A percentile compares a stretch with the other conserved stretches of the same genome.
These are phyloP conservation scores for Pichia sp. DNA, from an alignment of 1,139 yeast species.

Conservation along the genomic window DNA sequence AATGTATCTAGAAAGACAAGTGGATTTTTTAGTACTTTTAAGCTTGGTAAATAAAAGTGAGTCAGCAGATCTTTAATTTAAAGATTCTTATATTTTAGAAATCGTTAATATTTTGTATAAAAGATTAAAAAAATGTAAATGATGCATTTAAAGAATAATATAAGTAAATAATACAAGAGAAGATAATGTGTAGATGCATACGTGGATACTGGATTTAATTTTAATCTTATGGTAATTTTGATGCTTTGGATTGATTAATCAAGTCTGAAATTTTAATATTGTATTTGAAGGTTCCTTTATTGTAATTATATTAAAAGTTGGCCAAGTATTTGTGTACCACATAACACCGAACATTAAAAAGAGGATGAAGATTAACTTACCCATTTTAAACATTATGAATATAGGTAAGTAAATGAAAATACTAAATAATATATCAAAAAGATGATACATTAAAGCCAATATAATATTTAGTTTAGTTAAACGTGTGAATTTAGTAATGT, in stretches of 20 bases:
- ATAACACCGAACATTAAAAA: not conserved
- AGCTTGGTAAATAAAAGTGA: not conserved
- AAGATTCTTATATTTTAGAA: too few relatives aligned
- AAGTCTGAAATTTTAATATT: not conserved
- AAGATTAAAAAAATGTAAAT: too few relatives aligned
- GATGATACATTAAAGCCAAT: slow-evolving; percentile 10
- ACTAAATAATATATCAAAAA: slow-evolving; percentile 9
- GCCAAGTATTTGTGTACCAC: not conserved
- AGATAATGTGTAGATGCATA: too few relatives aligned
- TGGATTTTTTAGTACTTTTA: not conserved
- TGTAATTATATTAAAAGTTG: not conserved
- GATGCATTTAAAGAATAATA: too few relatives aligned
- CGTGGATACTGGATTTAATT: too few relatives aligned
- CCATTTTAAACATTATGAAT: slow-evolving; percentile 7
- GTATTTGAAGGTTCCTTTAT: not conserved
- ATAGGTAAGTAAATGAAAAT: slow-evolving; percentile 14
- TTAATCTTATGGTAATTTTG: too few relatives aligned
- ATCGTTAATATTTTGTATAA: not conserved
- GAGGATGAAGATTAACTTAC: not conserved
- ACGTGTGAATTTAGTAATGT: not conserved
- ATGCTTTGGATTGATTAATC: too few relatives aligned
- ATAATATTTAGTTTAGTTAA: slow-evolving; percentile 2
- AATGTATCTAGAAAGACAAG: not conserved
- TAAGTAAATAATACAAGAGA: not conserved
- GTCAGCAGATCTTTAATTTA: not conserved